Conservation (phyloP, 2,329 filamentous ascomycete genomes). For the Calonectria fujianensis region DNA sequence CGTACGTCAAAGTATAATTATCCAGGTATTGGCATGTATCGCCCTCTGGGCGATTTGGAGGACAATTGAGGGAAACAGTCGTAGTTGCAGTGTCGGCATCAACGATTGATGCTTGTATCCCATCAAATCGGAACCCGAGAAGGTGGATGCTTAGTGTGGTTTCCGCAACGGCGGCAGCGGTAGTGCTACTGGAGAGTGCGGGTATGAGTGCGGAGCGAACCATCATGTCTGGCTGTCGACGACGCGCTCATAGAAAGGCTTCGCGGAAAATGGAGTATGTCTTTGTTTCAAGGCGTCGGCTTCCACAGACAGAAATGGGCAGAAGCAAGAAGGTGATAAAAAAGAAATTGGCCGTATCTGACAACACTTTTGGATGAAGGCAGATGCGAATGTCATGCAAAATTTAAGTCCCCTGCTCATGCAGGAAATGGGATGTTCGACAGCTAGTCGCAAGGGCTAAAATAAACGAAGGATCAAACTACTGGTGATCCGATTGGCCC, state of each 20-base stretch:
- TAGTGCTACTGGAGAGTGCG: not conserved
- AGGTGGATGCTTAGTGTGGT: not conserved
- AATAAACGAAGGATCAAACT: not conserved
- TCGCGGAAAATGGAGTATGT: not conserved
- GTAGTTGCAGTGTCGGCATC: not conserved
- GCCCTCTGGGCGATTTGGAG: not conserved
- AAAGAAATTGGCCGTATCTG: too few species aligned
- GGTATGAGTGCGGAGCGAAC: not conserved
- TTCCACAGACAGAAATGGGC: too few species aligned
- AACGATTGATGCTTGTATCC: conserved; percentile 9
- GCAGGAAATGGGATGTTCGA: not conserved
- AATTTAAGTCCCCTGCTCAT: not conserved
- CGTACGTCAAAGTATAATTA: conserved; percentile 8
- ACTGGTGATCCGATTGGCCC: not conserved
- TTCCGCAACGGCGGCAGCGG: not conserved
- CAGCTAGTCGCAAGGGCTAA: not conserved
- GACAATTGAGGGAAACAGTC: not conserved
- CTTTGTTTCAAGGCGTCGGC: not conserved
- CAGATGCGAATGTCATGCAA: not conserved
- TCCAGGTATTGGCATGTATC: conserved; percentile 10
- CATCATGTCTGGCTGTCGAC: not conserved
- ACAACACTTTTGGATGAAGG: not conserved
- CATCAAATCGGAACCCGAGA: not conserved
- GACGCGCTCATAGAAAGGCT: not conserved
- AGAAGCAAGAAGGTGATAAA: not conserved